These are phyloP conservation scores for Fomitopsis pulvina DNA, from an alignment of 768 basidiomycete species.

Conservation along the genomic window DNA sequence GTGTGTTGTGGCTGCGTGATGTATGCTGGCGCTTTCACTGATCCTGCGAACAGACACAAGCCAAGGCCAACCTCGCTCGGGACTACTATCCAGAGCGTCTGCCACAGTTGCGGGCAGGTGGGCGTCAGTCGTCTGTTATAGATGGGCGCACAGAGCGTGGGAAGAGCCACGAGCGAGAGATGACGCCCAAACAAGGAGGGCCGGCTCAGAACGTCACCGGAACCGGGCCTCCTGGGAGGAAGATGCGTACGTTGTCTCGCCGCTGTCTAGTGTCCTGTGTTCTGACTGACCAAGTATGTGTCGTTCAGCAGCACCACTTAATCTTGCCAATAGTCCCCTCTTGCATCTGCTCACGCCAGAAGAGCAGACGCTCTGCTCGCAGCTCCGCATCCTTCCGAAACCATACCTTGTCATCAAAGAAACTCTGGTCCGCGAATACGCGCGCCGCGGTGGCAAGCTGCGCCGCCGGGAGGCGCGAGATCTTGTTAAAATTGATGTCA, in stretches of 20 bases:
- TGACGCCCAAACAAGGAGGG: slow-evolving; percentile 43
- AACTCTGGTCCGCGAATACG: slow-evolving; percentile 89
- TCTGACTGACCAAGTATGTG: slow-evolving; percentile 1
- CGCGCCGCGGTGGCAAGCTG: slow-evolving; percentile 80
- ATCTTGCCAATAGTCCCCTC: slow-evolving; percentile 85
- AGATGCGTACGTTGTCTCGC: slow-evolving; percentile 30
- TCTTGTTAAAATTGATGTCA: slow-evolving; percentile 88
- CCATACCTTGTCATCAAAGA: slow-evolving; percentile 97
- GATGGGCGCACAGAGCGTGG: slow-evolving; percentile 49
- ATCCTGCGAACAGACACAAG: slow-evolving; percentile 42
- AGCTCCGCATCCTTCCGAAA: slow-evolving; percentile 86
- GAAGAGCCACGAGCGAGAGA: slow-evolving; percentile 52
- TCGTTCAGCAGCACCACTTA: slow-evolving; percentile 56
- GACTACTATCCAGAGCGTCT: slow-evolving; percentile 53
- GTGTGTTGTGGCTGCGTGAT: slow-evolving; percentile 36
- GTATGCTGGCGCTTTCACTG: slow-evolving; percentile 5
- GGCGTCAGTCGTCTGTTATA: slow-evolving; percentile 48
- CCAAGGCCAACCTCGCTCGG: slow-evolving; percentile 50
- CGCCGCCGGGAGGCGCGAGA: slow-evolving; percentile 85
- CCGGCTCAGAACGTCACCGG: slow-evolving; percentile 19
- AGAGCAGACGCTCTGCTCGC: slow-evolving; percentile 85
- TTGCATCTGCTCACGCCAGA: slow-evolving; percentile 84
- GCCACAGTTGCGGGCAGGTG: slow-evolving; percentile 40
- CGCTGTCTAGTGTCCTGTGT: neutral
- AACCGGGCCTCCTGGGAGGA: slow-evolving; percentile 34